Evolutionary conservation across 1,284 basidiomycete genomes (phyloP).

Genomic region (Neolentinus lepideus): DNA sequence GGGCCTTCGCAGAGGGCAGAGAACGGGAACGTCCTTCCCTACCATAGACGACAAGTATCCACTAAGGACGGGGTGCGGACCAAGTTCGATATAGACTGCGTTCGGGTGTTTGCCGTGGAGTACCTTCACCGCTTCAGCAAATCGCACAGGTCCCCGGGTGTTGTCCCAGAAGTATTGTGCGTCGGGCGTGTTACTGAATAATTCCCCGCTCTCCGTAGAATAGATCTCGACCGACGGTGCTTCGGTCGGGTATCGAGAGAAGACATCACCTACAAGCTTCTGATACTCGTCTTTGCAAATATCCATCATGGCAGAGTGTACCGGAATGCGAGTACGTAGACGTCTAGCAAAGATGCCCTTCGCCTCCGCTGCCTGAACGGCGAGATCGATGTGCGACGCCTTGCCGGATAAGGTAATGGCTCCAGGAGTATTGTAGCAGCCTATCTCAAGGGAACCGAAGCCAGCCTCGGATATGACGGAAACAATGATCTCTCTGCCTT

Average conservation of each 20-base stretch:
- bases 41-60: neutral
- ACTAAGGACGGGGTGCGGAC: slow-evolving; percentile 27
- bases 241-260: slow-evolving; percentile 13
- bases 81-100: slow-evolving; percentile 24
- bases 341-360: slow-evolving; percentile 19
- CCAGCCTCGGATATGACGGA: slow-evolving; percentile 8
- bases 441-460: slow-evolving; percentile 25
- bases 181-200: slow-evolving; percentile 12
- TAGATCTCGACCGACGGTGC: neutral
- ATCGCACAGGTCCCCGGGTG: slow-evolving; percentile 24
- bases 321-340: slow-evolving; percentile 8
- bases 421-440: slow-evolving; percentile 29
- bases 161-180: slow-evolving; percentile 30
- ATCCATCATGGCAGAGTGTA: slow-evolving; percentile 23
- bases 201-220: slow-evolving; percentile 18
- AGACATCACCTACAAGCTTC: slow-evolving; percentile 17
- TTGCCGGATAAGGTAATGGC: slow-evolving; percentile 28
- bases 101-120: slow-evolving; percentile 12
- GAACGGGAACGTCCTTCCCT: neutral
- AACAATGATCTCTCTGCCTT: slow-evolving; percentile 18
- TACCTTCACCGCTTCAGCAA: slow-evolving; percentile 17
- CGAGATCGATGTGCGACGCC: slow-evolving; percentile 19
- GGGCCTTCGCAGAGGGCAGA: slow-evolving; percentile 1
- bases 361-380: slow-evolving; percentile 22
- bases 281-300: slow-evolving; percentile 20